Evolutionary conservation across 1,139 yeast species (phyloP).

Genomic region (Waltiozyma sp.): DNA sequence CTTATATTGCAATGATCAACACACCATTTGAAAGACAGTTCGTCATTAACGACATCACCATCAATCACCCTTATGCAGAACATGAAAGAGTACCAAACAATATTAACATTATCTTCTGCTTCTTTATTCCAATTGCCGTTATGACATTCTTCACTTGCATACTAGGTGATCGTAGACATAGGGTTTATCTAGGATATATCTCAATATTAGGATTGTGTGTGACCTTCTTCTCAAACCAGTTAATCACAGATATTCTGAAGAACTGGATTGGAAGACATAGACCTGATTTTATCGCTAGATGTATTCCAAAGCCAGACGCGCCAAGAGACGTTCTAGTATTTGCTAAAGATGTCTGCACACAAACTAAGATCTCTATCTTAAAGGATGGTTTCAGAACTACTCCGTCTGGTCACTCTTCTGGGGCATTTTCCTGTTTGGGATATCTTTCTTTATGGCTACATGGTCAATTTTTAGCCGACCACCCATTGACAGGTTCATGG

Average conservation of each 20-base stretch:
- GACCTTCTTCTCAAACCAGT: conserved; percentile 39
- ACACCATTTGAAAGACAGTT: conserved; percentile 66
- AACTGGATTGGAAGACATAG: conserved; percentile 67
- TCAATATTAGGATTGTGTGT: conserved; percentile 43
- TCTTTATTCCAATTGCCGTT: conserved; percentile 30
- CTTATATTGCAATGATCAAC: conserved; percentile 31
- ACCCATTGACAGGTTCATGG: conserved; percentile 42
- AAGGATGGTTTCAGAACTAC: conserved; percentile 69
- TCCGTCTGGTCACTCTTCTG: conserved; percentile 68
- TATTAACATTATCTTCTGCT: conserved; percentile 28
- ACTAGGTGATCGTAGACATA: conserved; percentile 30
- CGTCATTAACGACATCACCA: conserved; percentile 39
- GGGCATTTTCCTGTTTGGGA: conserved; percentile 56
- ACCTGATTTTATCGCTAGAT: conserved; percentile 70
- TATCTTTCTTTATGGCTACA: conserved; percentile 53
- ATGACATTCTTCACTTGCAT: conserved; percentile 26
- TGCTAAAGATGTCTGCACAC: conserved; percentile 56
- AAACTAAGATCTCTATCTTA: conserved; percentile 31
- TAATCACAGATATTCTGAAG: conserved; percentile 58
- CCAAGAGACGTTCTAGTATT: conserved; percentile 36
- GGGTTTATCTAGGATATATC: conserved; percentile 33
- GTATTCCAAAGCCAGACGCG: conserved; percentile 41
- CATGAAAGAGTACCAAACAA: conserved; percentile 45
- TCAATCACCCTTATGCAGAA: conserved; percentile 65
- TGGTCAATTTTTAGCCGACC: conserved; percentile 43